A percentile compares a stretch with the other conserved stretches of the same genome.
Conservation (phyloP, 768 basidiomycete species). For the Mrakia gelida region DNA sequence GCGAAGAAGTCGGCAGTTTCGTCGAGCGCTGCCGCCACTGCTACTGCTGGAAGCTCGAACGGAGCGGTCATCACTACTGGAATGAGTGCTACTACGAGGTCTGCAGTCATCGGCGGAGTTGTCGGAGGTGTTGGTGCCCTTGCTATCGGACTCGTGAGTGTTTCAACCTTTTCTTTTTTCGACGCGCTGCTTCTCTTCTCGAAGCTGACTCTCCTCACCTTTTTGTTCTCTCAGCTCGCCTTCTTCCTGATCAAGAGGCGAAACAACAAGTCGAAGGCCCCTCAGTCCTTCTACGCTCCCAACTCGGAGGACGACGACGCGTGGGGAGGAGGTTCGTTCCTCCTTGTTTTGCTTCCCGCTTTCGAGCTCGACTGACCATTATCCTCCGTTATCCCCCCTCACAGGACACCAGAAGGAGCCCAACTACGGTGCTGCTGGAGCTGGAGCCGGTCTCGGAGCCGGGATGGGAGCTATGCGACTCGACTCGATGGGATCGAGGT, state of each 20-base stretch:
- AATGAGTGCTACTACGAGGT: conserved; percentile 5
- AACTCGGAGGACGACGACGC: conserved; percentile 21
- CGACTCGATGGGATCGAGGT: conserved; percentile 11
- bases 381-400: neutral
- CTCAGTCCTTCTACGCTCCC: conserved; percentile 5
- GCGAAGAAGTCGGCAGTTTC: neutral
- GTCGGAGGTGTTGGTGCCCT: conserved; percentile 20
- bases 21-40: neutral
- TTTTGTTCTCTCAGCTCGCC: neutral
- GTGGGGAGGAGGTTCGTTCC: conserved; percentile 12
- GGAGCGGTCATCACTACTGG: neutral
- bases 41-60: conserved; percentile 3
- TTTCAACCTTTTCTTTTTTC: neutral
- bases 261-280: neutral
- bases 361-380: too few relatives aligned
- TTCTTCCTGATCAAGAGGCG: conserved; percentile 7
- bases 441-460: neutral
- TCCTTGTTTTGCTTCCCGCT: neutral
- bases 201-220: neutral
- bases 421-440: neutral
- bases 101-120: conserved; percentile 4
- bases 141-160: conserved; percentile 15
- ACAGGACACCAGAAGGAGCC: conserved; percentile 16
- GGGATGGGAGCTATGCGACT: conserved; percentile 7
- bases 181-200: neutral